These are phyloP conservation scores for Eucalyptus pumila DNA, from an alignment of 345 rosid genomes.

Conservation along the genomic window DNA sequence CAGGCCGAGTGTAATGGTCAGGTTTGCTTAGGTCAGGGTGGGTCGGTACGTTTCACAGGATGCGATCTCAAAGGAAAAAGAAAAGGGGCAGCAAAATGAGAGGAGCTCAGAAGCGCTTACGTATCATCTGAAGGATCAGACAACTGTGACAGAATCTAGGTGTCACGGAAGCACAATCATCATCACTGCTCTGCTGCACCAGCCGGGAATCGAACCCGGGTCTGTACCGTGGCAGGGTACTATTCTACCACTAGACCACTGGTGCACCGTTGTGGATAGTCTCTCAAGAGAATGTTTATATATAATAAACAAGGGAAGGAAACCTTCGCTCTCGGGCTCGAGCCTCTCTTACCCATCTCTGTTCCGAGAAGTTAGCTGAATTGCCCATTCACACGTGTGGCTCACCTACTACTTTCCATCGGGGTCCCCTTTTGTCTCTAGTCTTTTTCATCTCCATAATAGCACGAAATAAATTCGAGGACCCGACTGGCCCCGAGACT, in stretches of 20 bases:
- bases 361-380: not conserved
- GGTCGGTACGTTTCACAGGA: not conserved
- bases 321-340: not conserved
- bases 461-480: not conserved
- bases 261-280: not conserved
- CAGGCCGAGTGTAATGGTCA: not conserved
- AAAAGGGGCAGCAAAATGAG: not conserved
- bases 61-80: not conserved
- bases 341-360: not conserved
- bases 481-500: not conserved
- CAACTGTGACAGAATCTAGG: slow-evolving; percentile 1
- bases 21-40: not conserved
- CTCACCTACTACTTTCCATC: not conserved
- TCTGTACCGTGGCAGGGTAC: slow-evolving; percentile 70
- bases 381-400: not conserved
- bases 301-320: not conserved
- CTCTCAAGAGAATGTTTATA: accelerated
- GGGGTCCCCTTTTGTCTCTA: not conserved
- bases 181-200: slow-evolving; percentile 21
- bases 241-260: slow-evolving; percentile 87
- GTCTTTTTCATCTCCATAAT: not conserved
- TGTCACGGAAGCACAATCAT: not conserved
- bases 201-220: slow-evolving; percentile 71
- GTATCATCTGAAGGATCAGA: not conserved
- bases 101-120: slow-evolving; percentile 1